phyloP scores from a whole-genome alignment of 345 rosid genomes.

The Cardamine chenopodiifolia region DNA sequence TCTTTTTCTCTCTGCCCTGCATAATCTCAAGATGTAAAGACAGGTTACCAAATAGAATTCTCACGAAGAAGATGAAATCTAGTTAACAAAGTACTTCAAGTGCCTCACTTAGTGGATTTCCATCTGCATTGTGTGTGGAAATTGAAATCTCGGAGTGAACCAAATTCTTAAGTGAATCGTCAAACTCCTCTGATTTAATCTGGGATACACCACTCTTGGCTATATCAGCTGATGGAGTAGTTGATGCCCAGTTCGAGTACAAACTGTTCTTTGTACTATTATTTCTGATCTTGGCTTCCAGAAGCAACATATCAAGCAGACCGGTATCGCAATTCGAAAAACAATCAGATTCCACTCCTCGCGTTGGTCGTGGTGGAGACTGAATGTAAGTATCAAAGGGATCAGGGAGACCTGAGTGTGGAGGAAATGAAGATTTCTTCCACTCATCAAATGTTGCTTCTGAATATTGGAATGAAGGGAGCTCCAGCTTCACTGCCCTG shows the following conservation, averaged over 20 bases:
- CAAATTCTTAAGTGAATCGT: conserved; percentile 61
- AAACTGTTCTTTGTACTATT: conserved; percentile 63
- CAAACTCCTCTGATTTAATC: conserved; percentile 66
- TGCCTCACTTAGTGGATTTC: conserved; percentile 62
- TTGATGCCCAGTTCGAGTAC: conserved; percentile 66
- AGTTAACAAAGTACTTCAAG: conserved; percentile 10
- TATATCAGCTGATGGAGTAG: conserved; percentile 41
- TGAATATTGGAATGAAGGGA: conserved; percentile 99
- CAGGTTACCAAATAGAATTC: neutral
- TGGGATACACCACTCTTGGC: conserved; percentile 25
- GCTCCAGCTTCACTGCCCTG: conserved; percentile 94
- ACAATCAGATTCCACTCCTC: conserved; percentile 51
- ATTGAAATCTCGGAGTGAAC: conserved; percentile 66
- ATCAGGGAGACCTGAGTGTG: conserved; percentile 51
- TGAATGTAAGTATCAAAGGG: conserved; percentile 66
- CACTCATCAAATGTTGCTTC: conserved; percentile 70
- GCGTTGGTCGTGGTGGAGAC: conserved; percentile 64
- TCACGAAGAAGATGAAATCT: neutral
- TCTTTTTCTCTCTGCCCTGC: conserved; percentile 31
- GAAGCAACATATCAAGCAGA: conserved; percentile 85
- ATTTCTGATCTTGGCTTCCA: conserved; percentile 69
- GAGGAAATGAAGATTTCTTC: conserved; percentile 59
- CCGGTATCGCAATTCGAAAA: conserved; percentile 70
- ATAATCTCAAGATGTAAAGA: conserved; percentile 9
- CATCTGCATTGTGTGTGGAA: conserved; percentile 60